Base-by-base conservation (phyloP, 768 basidiomycete genomes). In the Serpula lacrymans region DNA sequence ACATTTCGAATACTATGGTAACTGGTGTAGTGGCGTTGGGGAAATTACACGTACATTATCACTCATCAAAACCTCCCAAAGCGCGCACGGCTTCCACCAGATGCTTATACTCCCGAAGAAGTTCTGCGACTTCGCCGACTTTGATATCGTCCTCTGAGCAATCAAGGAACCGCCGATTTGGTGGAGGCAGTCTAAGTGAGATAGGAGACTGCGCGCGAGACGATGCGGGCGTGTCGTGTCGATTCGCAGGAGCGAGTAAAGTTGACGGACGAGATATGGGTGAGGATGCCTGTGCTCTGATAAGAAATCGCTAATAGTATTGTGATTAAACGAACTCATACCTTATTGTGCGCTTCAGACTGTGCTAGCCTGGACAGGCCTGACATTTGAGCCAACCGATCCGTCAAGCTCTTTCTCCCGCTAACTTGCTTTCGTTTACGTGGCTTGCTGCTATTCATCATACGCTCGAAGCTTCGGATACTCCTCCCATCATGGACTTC, bases 391-490 rank as follows among this genome's bases (percentile, higher is more conserved):
- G 91, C 87, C 52, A 97, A 61, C 26, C 93, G 72, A 63, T 93
- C 92, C 13, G 85, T 77, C 30, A 97, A 62, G 49, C 80, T 93
- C 61, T 81, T 84, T 41, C 90, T 65, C 29, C 72, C 65, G 23
- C 43, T 54, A 26, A 34, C 44, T 24, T 49, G 50, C 43, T 39
- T 58, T 37, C 48, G 47, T 41, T 46, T 59, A 20, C 51, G 41
- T 9, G 50, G 21, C 43, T 59, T 64, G 46, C 69, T 64, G 26
- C 69, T 67, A 54, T 71, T 80, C 72, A 90, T 68, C 89, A 90
- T 91, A 49, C 78, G 91, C 68, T 83, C 84, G 53, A 94, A 92
- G 57, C 90, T 93, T 49, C 79, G 68, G 39, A 93, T 86, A 50
- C 89, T 91, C 63, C 84, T 70, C 30, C 78, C 52, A 59, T 90